These are phyloP conservation scores for Sindora glabra DNA, from an alignment of 306 rosid species.

Conservation along the genomic window DNA sequence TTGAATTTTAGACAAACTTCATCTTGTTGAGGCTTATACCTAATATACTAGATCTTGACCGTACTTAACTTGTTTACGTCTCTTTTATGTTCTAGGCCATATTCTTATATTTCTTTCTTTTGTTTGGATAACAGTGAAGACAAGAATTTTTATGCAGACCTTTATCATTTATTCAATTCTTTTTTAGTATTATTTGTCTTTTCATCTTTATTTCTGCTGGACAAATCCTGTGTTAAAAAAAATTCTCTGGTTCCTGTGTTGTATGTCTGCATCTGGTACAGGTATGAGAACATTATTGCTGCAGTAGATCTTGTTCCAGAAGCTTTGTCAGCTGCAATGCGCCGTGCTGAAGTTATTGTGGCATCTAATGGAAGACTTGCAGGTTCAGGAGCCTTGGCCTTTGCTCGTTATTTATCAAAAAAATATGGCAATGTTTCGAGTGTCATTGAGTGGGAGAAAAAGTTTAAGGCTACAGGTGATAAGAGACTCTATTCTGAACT, in stretches of 20 bases:
- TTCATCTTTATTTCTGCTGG: constrained; percentile 7
- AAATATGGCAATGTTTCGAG: constrained; percentile 60
- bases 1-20: background rate
- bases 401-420: constrained; percentile 62
- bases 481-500: constrained; percentile 77
- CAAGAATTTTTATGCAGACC: no score
- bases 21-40: background rate
- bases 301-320: constrained; percentile 83
- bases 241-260: constrained; percentile 4
- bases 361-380: constrained; percentile 72
- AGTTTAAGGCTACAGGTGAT: constrained; percentile 58
- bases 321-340: constrained; percentile 56
- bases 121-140: no score
- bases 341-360: constrained; percentile 52
- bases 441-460: constrained; percentile 85
- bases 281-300: constrained; percentile 82
- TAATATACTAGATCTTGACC: no score
- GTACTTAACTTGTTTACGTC: no score
- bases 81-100: no score
- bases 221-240: background rate
- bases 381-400: constrained; percentile 56
- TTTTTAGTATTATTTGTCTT: background rate
- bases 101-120: no score
- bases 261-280: constrained; percentile 38
- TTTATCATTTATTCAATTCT: background rate